phyloP scores from a whole-genome alignment of 2,329 filamentous ascomycete genomes.

The Diaporthe eres region DNA sequence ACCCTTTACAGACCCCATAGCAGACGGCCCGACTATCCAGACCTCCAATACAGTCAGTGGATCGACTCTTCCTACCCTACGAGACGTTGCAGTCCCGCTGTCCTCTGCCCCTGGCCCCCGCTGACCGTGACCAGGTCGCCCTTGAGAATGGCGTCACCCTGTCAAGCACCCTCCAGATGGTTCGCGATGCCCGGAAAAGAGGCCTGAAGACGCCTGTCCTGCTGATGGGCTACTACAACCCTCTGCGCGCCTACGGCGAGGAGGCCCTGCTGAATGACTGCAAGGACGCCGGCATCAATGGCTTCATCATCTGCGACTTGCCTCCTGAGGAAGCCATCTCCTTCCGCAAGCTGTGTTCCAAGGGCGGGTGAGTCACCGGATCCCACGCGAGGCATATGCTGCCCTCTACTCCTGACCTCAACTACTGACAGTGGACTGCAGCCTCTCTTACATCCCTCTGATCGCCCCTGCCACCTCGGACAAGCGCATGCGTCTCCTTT shows the following conservation, averaged over 20 bases:
- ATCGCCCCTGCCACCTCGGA: conserved; percentile 96
- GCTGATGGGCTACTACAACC: conserved; percentile 99
- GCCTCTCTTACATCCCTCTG: conserved; percentile 94
- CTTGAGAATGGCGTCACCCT: conserved; percentile 92
- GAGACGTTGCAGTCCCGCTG: background rate
- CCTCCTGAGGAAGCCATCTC: conserved; percentile 95
- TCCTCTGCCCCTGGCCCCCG: conserved; percentile 13
- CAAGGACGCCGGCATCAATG: conserved; percentile 87
- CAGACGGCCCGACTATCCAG: conserved; percentile 97
- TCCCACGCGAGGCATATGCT: background rate
- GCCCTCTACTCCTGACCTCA: background rate
- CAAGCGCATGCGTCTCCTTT: conserved; percentile 93
- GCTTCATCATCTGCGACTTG: conserved; percentile 96
- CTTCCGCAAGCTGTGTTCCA: conserved; percentile 88
- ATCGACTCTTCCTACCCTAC: background rate
- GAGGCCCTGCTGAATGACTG: conserved; percentile 89
- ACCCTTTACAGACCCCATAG: conserved; percentile 98
- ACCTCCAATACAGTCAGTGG: conserved; percentile 85
- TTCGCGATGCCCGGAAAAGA: conserved; percentile 81
- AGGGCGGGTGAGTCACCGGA: conserved; percentile 72
- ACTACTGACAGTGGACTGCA: conserved; percentile 50
- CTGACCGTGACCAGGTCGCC: conserved; percentile 63
- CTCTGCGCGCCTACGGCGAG: conserved; percentile 93
- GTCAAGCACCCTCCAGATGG: conserved; percentile 83
- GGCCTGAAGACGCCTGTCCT: conserved; percentile 88